Evolutionary conservation across 2,329 filamentous ascomycete species (phyloP).

Genomic region (Fusarium sp.): DNA sequence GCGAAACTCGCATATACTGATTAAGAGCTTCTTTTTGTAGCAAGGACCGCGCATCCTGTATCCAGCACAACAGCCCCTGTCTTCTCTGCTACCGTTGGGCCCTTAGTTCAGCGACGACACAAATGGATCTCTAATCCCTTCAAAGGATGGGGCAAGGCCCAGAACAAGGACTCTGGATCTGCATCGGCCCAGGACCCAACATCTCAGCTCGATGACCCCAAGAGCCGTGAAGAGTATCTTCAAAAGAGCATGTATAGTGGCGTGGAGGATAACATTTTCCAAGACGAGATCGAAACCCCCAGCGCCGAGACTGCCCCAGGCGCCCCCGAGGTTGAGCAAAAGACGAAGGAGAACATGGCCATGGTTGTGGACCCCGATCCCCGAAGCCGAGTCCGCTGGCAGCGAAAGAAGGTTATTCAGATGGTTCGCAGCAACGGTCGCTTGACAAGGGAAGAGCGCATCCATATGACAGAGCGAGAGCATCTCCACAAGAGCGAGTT

Average conservation of each 20-base stretch:
- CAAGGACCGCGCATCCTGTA: constrained; percentile 41
- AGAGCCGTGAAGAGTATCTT: constrained; percentile 59
- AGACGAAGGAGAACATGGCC: constrained; percentile 67
- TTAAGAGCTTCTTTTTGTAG: constrained; percentile 30
- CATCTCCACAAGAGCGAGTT: constrained; percentile 72
- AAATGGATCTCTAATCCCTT: constrained; percentile 61
- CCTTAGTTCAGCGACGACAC: constrained; percentile 54
- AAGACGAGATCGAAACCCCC: constrained; percentile 66
- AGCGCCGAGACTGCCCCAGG: constrained; percentile 35
- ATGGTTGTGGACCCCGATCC: constrained; percentile 82
- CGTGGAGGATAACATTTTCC: constrained; percentile 71
- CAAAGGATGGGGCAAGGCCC: constrained; percentile 53
- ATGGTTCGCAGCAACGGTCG: constrained; percentile 72
- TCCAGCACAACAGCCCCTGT: constrained; percentile 35
- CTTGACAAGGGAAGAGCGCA: constrained; percentile 70
- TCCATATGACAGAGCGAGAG: constrained; percentile 74
- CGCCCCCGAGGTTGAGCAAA: constrained; percentile 54
- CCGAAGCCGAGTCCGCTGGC: constrained; percentile 76
- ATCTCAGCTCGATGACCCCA: constrained; percentile 59
- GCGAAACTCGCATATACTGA: constrained; percentile 29
- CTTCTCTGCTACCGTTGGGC: constrained; percentile 29
- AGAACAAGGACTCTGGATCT: constrained; percentile 52
- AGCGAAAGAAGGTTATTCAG: constrained; percentile 86
- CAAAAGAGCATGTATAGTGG: constrained; percentile 57
- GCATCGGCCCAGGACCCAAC: constrained; percentile 44